These are phyloP conservation scores for Zymoseptoria brevis DNA, from an alignment of 2,329 filamentous ascomycete species.

Conservation along the genomic window DNA sequence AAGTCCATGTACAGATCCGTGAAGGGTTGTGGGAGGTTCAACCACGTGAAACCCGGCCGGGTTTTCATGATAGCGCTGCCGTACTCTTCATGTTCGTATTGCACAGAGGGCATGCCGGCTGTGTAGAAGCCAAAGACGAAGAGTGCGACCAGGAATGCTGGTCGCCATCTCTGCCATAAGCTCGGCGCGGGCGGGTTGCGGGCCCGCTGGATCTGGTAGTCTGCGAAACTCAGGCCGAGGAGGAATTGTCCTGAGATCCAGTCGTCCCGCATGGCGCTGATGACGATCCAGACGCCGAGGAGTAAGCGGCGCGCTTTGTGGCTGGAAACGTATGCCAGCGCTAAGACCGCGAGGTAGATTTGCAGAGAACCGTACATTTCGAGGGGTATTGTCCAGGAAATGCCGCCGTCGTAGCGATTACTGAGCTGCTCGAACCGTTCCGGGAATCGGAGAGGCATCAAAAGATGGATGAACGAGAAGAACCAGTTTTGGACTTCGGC, in stretches of 20 bases:
- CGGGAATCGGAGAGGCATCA: conserved; percentile 11
- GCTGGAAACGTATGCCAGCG: conserved; percentile 3
- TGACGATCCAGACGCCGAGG: background rate
- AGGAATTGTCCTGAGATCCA: conserved; percentile 12
- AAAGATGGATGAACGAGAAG: conserved; percentile 4
- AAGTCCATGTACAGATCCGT: conserved; percentile 5
- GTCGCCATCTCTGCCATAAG: conserved; percentile 1
- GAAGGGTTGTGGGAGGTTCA: conserved; percentile 4
- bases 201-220: conserved; percentile 6
- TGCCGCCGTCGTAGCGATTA: conserved; percentile 10
- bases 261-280: conserved; percentile 9
- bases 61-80: background rate
- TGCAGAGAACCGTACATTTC: conserved; percentile 11
- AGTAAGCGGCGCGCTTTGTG: background rate
- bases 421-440: conserved; percentile 7
- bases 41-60: conserved; percentile 7
- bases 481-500: conserved; percentile 4
- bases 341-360: conserved; percentile 4
- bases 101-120: conserved; percentile 1
- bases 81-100: background rate
- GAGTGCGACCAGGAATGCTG: background rate
- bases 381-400: conserved; percentile 11
- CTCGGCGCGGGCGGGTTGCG: background rate
- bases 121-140: conserved; percentile 10
- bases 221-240: conserved; percentile 10